Conservation (phyloP, 495 filamentous ascomycete species). For the Hamigera avellanea region DNA sequence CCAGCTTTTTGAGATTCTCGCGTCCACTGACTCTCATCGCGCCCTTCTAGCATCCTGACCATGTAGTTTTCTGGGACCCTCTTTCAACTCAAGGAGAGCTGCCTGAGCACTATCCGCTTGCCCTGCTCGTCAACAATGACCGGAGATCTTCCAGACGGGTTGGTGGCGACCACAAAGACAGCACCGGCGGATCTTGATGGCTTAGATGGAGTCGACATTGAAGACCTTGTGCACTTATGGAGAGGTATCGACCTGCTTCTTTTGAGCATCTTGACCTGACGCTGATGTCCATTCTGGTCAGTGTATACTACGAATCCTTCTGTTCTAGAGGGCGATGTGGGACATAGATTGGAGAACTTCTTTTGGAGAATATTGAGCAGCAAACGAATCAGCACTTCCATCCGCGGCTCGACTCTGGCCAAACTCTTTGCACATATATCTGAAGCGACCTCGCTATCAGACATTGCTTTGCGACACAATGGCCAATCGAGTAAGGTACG, state of each 20-base stretch:
- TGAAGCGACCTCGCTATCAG: slow-evolving; percentile 7
- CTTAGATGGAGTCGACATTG: slow-evolving; percentile 19
- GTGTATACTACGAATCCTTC: slow-evolving; percentile 30
- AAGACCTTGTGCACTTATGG: slow-evolving; percentile 32
- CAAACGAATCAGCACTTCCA: slow-evolving; percentile 11
- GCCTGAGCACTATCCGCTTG: neutral
- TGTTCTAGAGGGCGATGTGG: slow-evolving; percentile 26
- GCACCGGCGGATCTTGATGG: slow-evolving; percentile 18
- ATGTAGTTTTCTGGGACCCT: neutral
- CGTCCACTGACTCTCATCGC: neutral
- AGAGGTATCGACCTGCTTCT: slow-evolving; percentile 28
- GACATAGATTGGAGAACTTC: slow-evolving; percentile 37
- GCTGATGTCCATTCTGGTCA: slow-evolving; percentile 6
- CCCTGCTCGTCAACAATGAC: slow-evolving; percentile 20
- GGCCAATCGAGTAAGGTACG: slow-evolving; percentile 2
- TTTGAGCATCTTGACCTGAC: neutral
- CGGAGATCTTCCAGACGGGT: slow-evolving; percentile 41
- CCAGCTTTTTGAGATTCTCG: neutral
- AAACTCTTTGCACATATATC: slow-evolving; percentile 32
- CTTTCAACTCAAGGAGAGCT: neutral
- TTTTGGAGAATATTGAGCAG: slow-evolving; percentile 44
- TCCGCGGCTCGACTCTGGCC: slow-evolving; percentile 25
- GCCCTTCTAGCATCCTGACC: neutral
- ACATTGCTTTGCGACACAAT: neutral
- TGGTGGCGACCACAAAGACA: slow-evolving; percentile 27